Base-by-base conservation (phyloP, 441 rosid species). In the Sinapis alba region DNA sequence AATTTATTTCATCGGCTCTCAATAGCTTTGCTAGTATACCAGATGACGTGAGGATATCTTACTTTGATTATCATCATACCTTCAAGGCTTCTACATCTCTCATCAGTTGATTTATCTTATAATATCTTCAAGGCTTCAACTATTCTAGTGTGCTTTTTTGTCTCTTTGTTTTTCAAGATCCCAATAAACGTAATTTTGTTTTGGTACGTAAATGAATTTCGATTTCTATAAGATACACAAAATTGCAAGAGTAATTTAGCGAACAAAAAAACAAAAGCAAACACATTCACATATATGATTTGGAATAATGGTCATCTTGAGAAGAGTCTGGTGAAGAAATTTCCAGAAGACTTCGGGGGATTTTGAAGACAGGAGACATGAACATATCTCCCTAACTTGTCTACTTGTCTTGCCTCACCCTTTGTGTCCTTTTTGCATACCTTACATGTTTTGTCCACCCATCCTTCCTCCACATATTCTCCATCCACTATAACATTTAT, bases 401-500 rank as follows among this genome's bases (percentile, higher is more conserved):
- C 99, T 4, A 89, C 89, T 79, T 94, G 94, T 65, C 97, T 86
- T 30, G 89, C 74, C 10, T 92, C 98, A 1, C 94, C 96, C 70
- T 72, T 76, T 0, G 98, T 92, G 64, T 95, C 98, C 71, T 92
- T 88, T 84, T 89, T 91, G 87, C 95, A 94, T 2, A 90, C 82
- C 79, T 84, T 92, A 88, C 99, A 92, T 15, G 96, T 89, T 80
- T 89, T 95, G 87, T 92, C 98, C 9, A 94, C 96, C 99, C 99
- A 94, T 6, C 99, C 97, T 24, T 94, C 97, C 75, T 94, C 99
- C 62, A 92, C 97, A 58, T 90, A 94, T 63, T 89, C 38, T 36
- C 99, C 97, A 62, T 94, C 96, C 86, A 94, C 97, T 92, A 38
- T 28, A 38, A 19, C 68, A 65, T 58, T 21, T 2, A 11, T 20